Evolutionary conservation across 192 early-diverging fungal genomes (phyloP), one percentile per base, ranked within the genome.

Genomic region (Gonapodya sp.): DNA sequence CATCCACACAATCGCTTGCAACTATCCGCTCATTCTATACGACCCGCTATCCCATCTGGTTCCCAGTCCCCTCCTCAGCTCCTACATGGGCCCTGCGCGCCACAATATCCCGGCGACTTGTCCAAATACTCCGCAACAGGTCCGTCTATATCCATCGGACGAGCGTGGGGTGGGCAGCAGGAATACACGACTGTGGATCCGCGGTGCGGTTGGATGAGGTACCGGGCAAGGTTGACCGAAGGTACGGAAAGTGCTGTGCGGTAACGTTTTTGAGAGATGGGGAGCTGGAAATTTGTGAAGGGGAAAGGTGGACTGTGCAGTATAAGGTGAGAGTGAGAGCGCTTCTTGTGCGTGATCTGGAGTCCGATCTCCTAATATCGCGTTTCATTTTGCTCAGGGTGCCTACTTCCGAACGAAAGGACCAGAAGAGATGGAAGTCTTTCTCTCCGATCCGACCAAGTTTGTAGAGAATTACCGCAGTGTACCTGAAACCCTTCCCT

Each of bases 211-310:
- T 89, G 1, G 1, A n/a, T 73, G 81, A 85, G 79, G 82, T 91
- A 79, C 85, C 83, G 0, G 77, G 87, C 24, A 84, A 79, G 64
- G 32, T 85, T 0, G 31, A 80, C 1, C 32, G 86, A 73, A 81
- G 82, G 36, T 88, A 87, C 81, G 82, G 82, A 0, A 83, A 86
- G 0, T 91, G 88, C 80, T 90, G 89, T 73, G 87, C 88, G 34
- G 87, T 89, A 0, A 80, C 81, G 35, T 81, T 89, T 35, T 37
- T 84, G 8, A 85, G 87, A 73, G 18, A 81, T 33, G 82, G 85
- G 14, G 83, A 86, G 75, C 80, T 91, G 0, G 81, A 78, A 32
- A 83, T 81, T 2, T 78, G 82, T 31, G 24, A 73, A n/a, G 82
- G 81, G 16, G 86, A 83, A 24, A 33, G 75, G 31, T 87, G 78